Percentiles rank a stretch among this genome's conserved stretches.
Evolutionary conservation across 2,329 filamentous ascomycete genomes (phyloP).

Genomic region (Xenoacremonium recifei): DNA sequence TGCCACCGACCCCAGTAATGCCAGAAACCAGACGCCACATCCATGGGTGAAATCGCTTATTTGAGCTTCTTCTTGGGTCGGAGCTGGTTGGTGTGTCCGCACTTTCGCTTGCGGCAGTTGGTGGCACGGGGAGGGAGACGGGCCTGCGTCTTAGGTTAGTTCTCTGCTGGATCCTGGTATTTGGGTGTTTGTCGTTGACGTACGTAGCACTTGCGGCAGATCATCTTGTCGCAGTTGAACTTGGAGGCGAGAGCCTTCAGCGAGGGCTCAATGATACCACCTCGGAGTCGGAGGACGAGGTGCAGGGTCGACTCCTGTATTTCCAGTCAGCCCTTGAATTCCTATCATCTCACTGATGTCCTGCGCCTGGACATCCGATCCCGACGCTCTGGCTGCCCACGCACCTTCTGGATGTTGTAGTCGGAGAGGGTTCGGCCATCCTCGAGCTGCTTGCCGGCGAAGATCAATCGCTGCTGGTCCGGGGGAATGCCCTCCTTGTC

Average conservation of each 20-base stretch:
- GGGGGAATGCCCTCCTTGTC: constrained; percentile 99
- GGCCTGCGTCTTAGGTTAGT: constrained; percentile 42
- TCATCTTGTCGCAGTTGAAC: constrained; percentile 99
- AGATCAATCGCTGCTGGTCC: constrained; percentile 98
- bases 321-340: constrained; percentile 29
- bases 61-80: constrained; percentile 99
- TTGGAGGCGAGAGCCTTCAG: constrained; percentile 98
- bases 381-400: constrained; percentile 29
- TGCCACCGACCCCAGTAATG: constrained; percentile 37
- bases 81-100: constrained; percentile 99
- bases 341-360: not conserved
- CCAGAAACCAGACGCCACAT: constrained; percentile 46
- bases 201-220: constrained; percentile 99
- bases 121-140: constrained; percentile 96
- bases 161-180: not conserved
- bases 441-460: constrained; percentile 98
- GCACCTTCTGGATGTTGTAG: constrained; percentile 99
- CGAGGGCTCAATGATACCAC: constrained; percentile 98
- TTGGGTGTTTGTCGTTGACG: constrained; percentile 36
- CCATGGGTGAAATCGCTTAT: constrained; percentile 44
- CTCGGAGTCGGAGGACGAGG: constrained; percentile 96
- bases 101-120: constrained; percentile 99
- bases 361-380: constrained; percentile 2
- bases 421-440: constrained; percentile 95
- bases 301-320: constrained; percentile 92